Base-by-base conservation (phyloP, 2,329 filamentous ascomycete species). In the Cryphonectria carpinicola region DNA sequence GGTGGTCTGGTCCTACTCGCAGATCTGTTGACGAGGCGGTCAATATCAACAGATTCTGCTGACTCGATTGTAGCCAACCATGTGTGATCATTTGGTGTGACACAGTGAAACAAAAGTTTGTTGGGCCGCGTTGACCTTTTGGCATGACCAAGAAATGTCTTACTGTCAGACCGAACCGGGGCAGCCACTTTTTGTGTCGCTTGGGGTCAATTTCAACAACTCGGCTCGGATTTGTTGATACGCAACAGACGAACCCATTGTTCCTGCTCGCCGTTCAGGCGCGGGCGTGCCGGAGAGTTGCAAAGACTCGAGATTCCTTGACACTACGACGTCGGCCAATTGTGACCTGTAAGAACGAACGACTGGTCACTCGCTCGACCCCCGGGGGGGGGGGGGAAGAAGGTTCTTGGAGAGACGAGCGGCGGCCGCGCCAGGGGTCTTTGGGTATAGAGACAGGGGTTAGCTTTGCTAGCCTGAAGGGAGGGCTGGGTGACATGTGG, bases 41-140 rank as follows among this genome's bases (percentile, higher is more conserved):
- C 11, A n/a, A 17, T 52, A 52, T 54, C 41, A 66, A 52, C 43
- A 71, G 63, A 64, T 60, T 58, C 65, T 70, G 70, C 68, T 72
- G 68, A 70, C 70, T 72, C 65, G 68, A 37, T 60, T 66, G 52
- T 35, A 32, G 35, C 43, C 60, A 56, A 64, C 67, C 60, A 39
- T 14, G 35, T 49, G 49, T 68, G 60, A n/a, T 14, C 60, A 25
- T 35, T 6, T 22, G 22, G 65, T 46, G 62, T 62, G 64, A 43
- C 35, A 65, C 67, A 46, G 67, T 66, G 60, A 65, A 58, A 60
- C 54, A 65, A 41, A 28, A 64, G 32, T 37, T 56, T 66, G 63
- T 46, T 72, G 65, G 65, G 54, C 70, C 35, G 25, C 28, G 46
- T n/a, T 54, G 49, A 32, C 17, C 19, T n/a, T 65, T 64, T 32